Percentiles rank a stretch among this genome's conserved stretches.
Conservation (phyloP, 169 alveolate species). For the Plasmodium gaboni region DNA sequence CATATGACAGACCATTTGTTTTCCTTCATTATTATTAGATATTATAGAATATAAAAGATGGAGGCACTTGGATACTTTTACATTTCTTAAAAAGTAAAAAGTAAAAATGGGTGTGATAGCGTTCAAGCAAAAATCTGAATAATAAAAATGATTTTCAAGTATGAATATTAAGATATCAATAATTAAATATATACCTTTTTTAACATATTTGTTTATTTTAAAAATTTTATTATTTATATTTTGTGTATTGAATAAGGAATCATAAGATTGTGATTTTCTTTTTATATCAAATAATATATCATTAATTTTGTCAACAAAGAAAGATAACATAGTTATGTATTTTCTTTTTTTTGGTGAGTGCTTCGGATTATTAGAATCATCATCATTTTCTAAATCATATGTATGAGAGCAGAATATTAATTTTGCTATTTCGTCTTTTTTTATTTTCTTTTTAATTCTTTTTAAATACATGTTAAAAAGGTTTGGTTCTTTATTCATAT, state of each 20-base stretch:
- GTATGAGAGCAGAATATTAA: constrained; percentile 10
- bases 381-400: not conserved
- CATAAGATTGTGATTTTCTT: not conserved
- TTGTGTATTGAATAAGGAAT: not conserved
- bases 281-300: constrained; percentile 13
- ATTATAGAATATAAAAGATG: constrained; percentile 6
- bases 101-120: constrained; percentile 32
- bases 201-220: constrained; percentile 3
- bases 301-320: not conserved
- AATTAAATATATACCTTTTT: not conserved
- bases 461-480: not conserved
- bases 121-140: constrained; percentile 33
- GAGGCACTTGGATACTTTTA: not conserved
- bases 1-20: not conserved
- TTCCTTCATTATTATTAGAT: constrained; percentile 6
- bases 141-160: constrained; percentile 8
- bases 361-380: not conserved
- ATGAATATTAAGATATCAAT: constrained; percentile 21
- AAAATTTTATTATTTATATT: not conserved
- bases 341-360: not conserved
- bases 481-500: constrained; percentile 15
- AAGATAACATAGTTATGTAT: constrained; percentile 19
- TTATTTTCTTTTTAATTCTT: not conserved
- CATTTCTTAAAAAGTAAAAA: constrained; percentile 9
- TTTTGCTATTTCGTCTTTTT: not conserved